Conservation (phyloP, 352 stramenopile genomes). For the Globisporangium paroecandrum region DNA sequence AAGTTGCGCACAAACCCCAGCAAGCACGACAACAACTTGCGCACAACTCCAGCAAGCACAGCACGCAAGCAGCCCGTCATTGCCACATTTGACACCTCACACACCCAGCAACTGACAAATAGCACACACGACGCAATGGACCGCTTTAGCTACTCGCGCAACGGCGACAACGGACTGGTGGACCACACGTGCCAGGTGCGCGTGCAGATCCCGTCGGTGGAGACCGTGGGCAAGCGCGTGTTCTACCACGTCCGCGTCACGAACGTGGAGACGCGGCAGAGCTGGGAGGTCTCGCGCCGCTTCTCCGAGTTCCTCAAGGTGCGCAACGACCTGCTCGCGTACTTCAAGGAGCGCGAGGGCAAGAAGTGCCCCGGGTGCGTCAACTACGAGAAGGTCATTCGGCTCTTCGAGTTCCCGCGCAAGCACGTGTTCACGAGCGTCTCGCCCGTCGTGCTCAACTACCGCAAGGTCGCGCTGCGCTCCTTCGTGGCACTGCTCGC, state of each 20-base stretch:
- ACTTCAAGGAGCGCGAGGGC: slow-evolving; percentile 42
- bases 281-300: slow-evolving; percentile 65
- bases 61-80: neutral
- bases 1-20: neutral
- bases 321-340: slow-evolving; percentile 62
- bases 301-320: slow-evolving; percentile 84
- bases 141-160: slow-evolving; percentile 82
- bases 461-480: slow-evolving; percentile 72
- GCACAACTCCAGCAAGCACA: neutral
- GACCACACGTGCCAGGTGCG: slow-evolving; percentile 73
- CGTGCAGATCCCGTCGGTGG: slow-evolving; percentile 52
- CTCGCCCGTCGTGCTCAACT: slow-evolving; percentile 71
- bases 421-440: slow-evolving; percentile 85
- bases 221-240: slow-evolving; percentile 45
- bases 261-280: slow-evolving; percentile 63
- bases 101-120: neutral
- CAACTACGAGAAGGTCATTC: slow-evolving; percentile 81
- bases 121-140: slow-evolving; percentile 31
- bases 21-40: neutral
- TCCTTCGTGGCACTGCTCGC: slow-evolving; percentile 69
- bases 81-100: slow-evolving; percentile 6
- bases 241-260: slow-evolving; percentile 69
- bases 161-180: slow-evolving; percentile 52
- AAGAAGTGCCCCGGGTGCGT: slow-evolving; percentile 78
- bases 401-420: slow-evolving; percentile 78